A percentile compares a stretch with the other conserved stretches of the same genome.
Evolutionary conservation across 1,284 basidiomycete species (phyloP).

Genomic region (Ceratobasidium papillatum): DNA sequence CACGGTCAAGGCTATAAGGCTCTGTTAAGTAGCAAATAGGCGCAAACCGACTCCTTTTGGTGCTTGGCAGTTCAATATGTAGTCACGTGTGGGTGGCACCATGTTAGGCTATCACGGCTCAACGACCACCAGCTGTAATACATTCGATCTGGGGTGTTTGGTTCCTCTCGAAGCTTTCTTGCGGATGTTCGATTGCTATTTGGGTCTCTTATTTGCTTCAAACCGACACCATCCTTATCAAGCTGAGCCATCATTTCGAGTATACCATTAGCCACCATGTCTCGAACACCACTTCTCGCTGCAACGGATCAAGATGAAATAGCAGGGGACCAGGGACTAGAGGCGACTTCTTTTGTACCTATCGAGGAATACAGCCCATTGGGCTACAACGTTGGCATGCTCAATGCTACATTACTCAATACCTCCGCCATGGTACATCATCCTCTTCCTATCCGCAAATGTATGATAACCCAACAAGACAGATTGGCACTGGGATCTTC

Average conservation of each 20-base stretch:
- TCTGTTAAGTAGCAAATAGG: no score
- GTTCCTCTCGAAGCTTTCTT: not conserved
- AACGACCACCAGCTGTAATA: not conserved
- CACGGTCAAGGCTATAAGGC: no score
- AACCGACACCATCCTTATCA: no score
- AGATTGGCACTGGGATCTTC: conserved; percentile 40
- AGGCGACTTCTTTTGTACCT: conserved; percentile 3
- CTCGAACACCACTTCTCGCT: not conserved
- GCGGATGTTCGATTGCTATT: conserved; percentile 31
- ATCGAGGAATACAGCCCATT: conserved; percentile 29
- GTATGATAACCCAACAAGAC: no score
- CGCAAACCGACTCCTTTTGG: no score
- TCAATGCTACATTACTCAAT: conserved; percentile 32
- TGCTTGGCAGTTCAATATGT: no score
- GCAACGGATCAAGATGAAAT: not conserved
- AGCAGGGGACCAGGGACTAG: not conserved
- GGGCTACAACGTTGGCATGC: conserved; percentile 29
- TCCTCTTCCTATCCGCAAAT: not conserved
- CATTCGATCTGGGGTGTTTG: not conserved
- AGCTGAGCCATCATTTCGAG: not conserved
- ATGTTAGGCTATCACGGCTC: not conserved
- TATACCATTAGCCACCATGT: not conserved
- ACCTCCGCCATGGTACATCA: conserved; percentile 17
- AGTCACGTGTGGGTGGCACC: not conserved
- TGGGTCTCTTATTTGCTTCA: not conserved